Evolutionary conservation across 148 eudicot genomes (phyloP).

Genomic region (Cornus florida): DNA sequence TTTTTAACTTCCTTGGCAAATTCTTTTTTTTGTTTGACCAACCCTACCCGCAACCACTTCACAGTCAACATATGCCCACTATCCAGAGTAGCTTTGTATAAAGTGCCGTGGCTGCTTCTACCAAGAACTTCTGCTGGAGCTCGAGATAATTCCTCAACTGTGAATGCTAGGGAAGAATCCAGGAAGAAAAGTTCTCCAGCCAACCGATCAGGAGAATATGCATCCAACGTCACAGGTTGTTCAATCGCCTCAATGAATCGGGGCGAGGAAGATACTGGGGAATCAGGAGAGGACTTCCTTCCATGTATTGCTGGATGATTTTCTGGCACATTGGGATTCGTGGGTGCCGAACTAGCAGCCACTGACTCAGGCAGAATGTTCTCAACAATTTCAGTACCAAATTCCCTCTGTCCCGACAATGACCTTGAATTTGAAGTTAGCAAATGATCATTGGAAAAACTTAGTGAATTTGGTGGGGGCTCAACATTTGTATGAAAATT

Average conservation of each 20-base stretch:
- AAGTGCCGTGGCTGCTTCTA: slow-evolving; percentile 90
- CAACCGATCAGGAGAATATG: slow-evolving; percentile 92
- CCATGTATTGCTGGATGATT: slow-evolving; percentile 43
- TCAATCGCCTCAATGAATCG: slow-evolving; percentile 68
- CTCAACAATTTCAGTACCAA: slow-evolving; percentile 53
- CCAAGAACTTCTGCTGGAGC: slow-evolving; percentile 98
- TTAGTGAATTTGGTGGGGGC: slow-evolving; percentile 56
- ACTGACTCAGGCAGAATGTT: slow-evolving; percentile 37
- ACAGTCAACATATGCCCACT: slow-evolving; percentile 38
- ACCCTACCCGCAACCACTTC: slow-evolving; percentile 93
- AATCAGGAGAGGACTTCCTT: slow-evolving; percentile 77
- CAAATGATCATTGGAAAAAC: slow-evolving; percentile 82
- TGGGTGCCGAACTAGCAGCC: slow-evolving; percentile 30
- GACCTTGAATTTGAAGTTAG: slow-evolving; percentile 72
- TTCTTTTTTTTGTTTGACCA: slow-evolving; percentile 88
- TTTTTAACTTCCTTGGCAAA: slow-evolving; percentile 91
- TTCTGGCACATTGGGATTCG: slow-evolving; percentile 41
- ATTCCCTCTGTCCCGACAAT: slow-evolving; percentile 67
- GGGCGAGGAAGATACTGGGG: slow-evolving; percentile 72
- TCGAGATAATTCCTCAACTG: slow-evolving; percentile 86
- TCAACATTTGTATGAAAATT: slow-evolving; percentile 50
- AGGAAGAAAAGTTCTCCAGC: slow-evolving; percentile 84
- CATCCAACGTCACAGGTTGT: slow-evolving; percentile 69
- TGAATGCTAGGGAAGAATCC: slow-evolving; percentile 66
- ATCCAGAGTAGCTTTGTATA: slow-evolving; percentile 85